Percentiles rank a stretch among this genome's conserved stretches.
phyloP scores from a whole-genome alignment of 2,329 filamentous ascomycete species.

The Xylariaceae sp. region DNA sequence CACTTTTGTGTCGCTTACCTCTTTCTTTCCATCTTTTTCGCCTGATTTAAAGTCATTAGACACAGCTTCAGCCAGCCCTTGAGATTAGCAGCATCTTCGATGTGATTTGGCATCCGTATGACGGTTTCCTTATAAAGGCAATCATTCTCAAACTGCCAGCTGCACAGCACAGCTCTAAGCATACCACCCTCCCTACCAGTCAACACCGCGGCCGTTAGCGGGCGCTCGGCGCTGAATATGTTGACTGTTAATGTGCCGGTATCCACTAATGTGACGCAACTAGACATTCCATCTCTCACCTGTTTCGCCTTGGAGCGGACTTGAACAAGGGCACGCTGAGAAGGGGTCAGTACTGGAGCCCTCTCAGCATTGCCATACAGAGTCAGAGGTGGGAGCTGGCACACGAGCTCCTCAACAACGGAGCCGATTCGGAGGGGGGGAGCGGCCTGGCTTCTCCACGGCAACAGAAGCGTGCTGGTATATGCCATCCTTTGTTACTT shows the following conservation, averaged over 20 bases:
- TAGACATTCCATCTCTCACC: not conserved
- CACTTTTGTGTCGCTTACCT: not conserved
- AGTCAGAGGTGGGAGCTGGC: not conserved
- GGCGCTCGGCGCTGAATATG: slow-evolving; percentile 29
- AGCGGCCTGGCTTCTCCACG: not conserved
- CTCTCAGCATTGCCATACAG: not conserved
- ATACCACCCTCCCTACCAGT: slow-evolving; percentile 33
- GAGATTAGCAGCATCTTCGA: slow-evolving; percentile 19
- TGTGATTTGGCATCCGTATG: slow-evolving; percentile 18
- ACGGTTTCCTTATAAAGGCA: slow-evolving; percentile 24
- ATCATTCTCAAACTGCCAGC: slow-evolving; percentile 23
- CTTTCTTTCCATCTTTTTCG: not conserved
- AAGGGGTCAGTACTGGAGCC: not conserved
- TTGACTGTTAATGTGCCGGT: slow-evolving; percentile 31
- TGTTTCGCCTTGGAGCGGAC: not conserved
- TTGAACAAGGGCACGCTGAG: not conserved
- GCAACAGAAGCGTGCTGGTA: not conserved
- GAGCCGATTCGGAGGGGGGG: not conserved
- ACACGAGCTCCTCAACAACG: not conserved
- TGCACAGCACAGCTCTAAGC: slow-evolving; percentile 29
- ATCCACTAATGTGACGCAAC: slow-evolving; percentile 28
- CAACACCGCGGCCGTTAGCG: slow-evolving; percentile 29
- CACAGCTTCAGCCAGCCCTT: slow-evolving; percentile 23
- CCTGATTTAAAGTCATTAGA: slow-evolving; percentile 14
- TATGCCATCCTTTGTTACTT: not conserved